phyloP scores from a whole-genome alignment of 768 basidiomycete genomes.

The Mycena galericulata region DNA sequence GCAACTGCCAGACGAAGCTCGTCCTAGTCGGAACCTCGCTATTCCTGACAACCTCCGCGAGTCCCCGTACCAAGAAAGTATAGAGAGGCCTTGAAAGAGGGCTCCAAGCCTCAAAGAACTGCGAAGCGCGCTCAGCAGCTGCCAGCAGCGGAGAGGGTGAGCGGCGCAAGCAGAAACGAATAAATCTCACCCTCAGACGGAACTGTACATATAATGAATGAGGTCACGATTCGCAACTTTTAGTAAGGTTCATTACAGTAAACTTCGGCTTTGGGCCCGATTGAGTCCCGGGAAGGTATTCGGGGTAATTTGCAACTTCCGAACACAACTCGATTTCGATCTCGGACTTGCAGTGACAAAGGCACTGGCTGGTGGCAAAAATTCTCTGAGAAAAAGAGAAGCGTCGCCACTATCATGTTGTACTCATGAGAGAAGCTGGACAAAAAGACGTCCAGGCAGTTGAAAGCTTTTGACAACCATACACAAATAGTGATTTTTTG shows the following conservation, averaged over 20 bases:
- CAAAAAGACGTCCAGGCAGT: not conserved
- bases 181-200: no score
- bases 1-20: constrained; percentile 67
- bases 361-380: not conserved
- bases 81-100: not conserved
- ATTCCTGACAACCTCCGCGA: constrained; percentile 66
- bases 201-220: no score
- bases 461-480: not conserved
- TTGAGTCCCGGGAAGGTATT: no score
- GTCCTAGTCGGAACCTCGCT: constrained; percentile 62
- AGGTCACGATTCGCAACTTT: not conserved
- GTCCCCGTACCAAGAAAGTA: constrained; percentile 54
- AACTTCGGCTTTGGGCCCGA: no score
- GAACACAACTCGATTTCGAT: not conserved
- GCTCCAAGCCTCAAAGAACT: not conserved
- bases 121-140: not conserved
- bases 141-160: not conserved
- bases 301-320: not conserved
- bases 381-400: no score
- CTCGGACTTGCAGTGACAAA: not conserved
- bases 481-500: no score
- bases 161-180: no score
- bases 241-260: no score
- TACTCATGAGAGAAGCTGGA: not conserved
- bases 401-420: no score